phyloP scores from a whole-genome alignment of 2,329 filamentous ascomycete genomes.

The Trichoderma oligosporum region DNA sequence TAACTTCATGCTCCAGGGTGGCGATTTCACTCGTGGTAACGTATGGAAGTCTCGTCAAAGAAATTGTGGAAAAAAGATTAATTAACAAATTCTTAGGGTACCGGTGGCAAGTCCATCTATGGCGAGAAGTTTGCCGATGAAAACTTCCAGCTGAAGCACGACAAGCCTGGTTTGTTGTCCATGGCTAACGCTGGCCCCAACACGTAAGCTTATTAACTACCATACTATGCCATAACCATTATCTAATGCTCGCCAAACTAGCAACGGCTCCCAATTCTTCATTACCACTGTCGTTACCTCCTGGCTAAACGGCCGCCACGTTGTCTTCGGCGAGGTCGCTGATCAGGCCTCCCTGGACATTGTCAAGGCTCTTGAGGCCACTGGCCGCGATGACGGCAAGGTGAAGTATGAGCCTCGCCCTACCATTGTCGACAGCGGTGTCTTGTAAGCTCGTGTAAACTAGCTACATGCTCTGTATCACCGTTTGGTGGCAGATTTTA shows the following conservation, averaged over 20 bases:
- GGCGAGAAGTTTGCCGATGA: conserved; percentile 92
- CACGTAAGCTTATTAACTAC: conserved; percentile 56
- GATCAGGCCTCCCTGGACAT: conserved; percentile 47
- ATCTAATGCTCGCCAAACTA: conserved; percentile 39
- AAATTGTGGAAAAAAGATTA: neutral
- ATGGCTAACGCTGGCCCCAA: conserved; percentile 96
- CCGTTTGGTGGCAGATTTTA: conserved; percentile 15
- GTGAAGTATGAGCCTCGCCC: conserved; percentile 56
- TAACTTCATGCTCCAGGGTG: conserved; percentile 92
- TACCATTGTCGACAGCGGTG: conserved; percentile 54
- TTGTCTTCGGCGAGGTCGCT: conserved; percentile 76
- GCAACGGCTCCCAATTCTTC: conserved; percentile 98
- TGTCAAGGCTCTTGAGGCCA: conserved; percentile 60
- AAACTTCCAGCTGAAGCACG: conserved; percentile 80
- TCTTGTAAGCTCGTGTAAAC: conserved; percentile 38
- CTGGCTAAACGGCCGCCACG: conserved; percentile 80
- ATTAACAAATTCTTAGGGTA: conserved; percentile 56
- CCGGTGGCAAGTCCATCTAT: conserved; percentile 91
- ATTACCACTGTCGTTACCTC: conserved; percentile 87
- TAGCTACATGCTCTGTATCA: conserved; percentile 21
- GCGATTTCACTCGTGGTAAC: conserved; percentile 90
- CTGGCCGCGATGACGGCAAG: conserved; percentile 52
- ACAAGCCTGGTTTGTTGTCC: conserved; percentile 73
- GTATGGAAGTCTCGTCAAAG: conserved; percentile 50
- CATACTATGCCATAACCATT: neutral